phyloP scores from a whole-genome alignment of 495 filamentous ascomycete species.

The Daldinia concentrica region DNA sequence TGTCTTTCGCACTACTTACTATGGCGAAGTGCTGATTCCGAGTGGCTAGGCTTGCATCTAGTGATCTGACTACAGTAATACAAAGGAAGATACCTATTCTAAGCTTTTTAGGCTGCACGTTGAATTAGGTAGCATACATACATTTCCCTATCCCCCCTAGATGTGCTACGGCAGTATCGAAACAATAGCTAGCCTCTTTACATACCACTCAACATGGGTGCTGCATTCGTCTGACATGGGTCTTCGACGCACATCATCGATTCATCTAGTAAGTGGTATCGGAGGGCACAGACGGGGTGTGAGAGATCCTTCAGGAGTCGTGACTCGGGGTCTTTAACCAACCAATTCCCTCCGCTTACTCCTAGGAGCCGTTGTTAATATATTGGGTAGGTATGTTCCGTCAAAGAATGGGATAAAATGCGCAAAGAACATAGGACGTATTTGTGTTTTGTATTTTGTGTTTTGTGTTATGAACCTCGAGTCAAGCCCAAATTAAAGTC shows the following conservation, averaged over 20 bases:
- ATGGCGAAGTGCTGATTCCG: constrained; percentile 23
- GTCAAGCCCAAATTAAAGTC: constrained; percentile 8
- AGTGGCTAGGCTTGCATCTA: constrained; percentile 9
- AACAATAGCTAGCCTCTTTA: constrained; percentile 12
- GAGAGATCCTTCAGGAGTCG: constrained; percentile 42
- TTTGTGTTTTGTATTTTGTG: background rate
- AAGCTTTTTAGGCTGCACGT: constrained; percentile 6
- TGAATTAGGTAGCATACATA: background rate
- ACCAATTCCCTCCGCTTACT: constrained; percentile 25
- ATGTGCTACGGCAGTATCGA: constrained; percentile 14
- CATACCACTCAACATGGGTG: constrained; percentile 14
- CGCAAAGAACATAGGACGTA: background rate
- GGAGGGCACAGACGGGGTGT: constrained; percentile 38
- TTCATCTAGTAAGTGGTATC: constrained; percentile 37
- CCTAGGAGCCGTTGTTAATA: constrained; percentile 18
- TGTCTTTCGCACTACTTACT: constrained; percentile 21
- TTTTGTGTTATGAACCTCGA: constrained; percentile 1
- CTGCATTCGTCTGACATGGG: constrained; percentile 18
- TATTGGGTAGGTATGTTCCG: constrained; percentile 8
- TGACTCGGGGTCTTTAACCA: constrained; percentile 18
- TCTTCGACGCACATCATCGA: constrained; percentile 40
- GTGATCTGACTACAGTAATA: background rate
- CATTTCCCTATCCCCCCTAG: constrained; percentile 9
- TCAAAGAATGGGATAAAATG: constrained; percentile 1
- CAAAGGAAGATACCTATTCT: background rate